Evolutionary conservation across 371 early-diverging fungal species (phyloP), one percentile per base, ranked within the genome.

Genomic region (Nematocida parisii): DNA sequence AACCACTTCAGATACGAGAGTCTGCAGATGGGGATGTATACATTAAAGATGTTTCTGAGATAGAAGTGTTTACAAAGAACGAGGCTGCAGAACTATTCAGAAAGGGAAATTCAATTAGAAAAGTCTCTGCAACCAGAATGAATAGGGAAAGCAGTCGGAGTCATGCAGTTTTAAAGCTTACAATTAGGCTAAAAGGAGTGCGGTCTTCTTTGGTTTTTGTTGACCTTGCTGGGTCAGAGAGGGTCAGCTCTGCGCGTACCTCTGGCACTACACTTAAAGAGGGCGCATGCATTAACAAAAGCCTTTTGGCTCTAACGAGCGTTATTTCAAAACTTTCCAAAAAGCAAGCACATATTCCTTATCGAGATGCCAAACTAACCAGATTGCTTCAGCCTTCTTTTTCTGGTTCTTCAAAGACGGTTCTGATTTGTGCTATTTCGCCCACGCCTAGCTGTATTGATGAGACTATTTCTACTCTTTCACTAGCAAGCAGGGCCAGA

Each of bases 161-260:
- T 24, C 74, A 84, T 46, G 86, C 92, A 27, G 89, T 89, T 7
- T 92, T 93, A 47, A 93, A 95, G 83, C 93, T 95, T 33, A 80
- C 61, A 13, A 39, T 82, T 22, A 47, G 73, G 13, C 54, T 54
- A 15, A 27, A 62, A 42, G 66, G 66, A 11, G 27, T 61, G 13
- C 27, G 50, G 6, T 73, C 77, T 9, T 70, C 74, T 47, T 24
- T 82, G 46, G 66, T 66, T 85, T 97, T 99, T 90, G 98, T 99
- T 54, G 99, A 99, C 89, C 88, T 99, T 83, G 99, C 99, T 44
- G 99, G 99, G 27, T 93, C 93, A 52, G 99, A 99, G 87, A 90
- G 98, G 66, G 85, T 96, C 27, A 97, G 97, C 86, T 89, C 92
- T 50, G 96, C 97, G 1, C 89, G 92, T 47, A 94, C 96, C 2